Evolutionary conservation across 768 basidiomycete genomes (phyloP), one percentile per base, ranked within the genome.

Genomic region (Termitomyces titanicus): DNA sequence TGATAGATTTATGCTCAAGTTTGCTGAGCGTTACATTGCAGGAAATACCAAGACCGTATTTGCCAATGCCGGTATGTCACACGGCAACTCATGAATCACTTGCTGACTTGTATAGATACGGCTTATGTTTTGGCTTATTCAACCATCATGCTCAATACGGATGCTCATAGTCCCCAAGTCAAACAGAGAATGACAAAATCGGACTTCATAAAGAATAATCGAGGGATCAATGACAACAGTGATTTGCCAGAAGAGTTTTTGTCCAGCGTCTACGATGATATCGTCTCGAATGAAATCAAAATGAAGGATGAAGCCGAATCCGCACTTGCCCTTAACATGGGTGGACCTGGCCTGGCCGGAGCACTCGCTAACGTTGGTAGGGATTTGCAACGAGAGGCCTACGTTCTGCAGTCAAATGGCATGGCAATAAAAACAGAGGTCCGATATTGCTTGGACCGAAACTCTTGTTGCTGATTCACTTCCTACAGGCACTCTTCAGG

Each of bases 381-480:
- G 59, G 96, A 99, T 73, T 74, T 97, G 15, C 96, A 98, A 70
- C 88, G 88, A 69, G 97, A 99, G 69, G 94, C 95, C 2, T 99
- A 98, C 63, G 85, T 95, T 25, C 82, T 92, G 72, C 94, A 98
- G 68, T 92, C 93, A 2, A 95, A 90, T 68, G 94, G 91, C 59
- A 98, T 99, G 90, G 86, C 93, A 6, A 92, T 84, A 68, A 97
- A 96, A 72, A 97, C 97, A 9, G 97, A 99, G 81, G 94, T 91
- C 54, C 12, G 72, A 66, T 20, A 5, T 37, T 12, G 2, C 45
- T 47, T 47, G 7, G 13, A 37, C 6, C 35, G 35, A 49, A 11
- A 37, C n/a, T 13, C 24, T 38, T 38, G 17, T 49, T 17, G 18
- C 25, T 49, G 24, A 38, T 37, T 56, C 50, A 38, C 3, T 59